These are phyloP conservation scores for Alternaria gansuensis DNA, from an alignment of 2,329 filamentous ascomycete genomes.

Conservation along the genomic window DNA sequence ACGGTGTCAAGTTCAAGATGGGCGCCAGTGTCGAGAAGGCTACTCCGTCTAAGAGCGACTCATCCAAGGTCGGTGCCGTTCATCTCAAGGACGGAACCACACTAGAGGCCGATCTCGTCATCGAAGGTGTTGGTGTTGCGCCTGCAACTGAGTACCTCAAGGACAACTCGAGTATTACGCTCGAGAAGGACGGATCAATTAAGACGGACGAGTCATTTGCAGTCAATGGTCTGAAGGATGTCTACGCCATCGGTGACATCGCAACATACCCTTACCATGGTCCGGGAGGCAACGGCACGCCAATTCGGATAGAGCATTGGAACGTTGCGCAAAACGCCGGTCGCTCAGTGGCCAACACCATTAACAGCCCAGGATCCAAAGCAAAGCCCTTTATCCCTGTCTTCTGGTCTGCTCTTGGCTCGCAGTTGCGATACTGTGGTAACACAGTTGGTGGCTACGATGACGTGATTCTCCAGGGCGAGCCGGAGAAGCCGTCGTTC, in stretches of 20 bases:
- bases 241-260: conserved; percentile 95
- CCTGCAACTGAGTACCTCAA: conserved; percentile 86
- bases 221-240: conserved; percentile 78
- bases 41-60: conserved; percentile 71
- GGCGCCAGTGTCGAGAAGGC: conserved; percentile 83
- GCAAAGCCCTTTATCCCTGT: conserved; percentile 85
- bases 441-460: conserved; percentile 86
- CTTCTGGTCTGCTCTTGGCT: conserved; percentile 94
- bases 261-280: conserved; percentile 94
- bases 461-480: conserved; percentile 80
- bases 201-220: conserved; percentile 81
- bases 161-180: conserved; percentile 71
- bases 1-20: conserved; percentile 89
- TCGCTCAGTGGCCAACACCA: conserved; percentile 78
- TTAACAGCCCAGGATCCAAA: conserved; percentile 70
- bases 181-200: conserved; percentile 87
- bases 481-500: conserved; percentile 76
- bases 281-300: conserved; percentile 77
- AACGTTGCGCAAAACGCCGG: conserved; percentile 96
- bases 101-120: conserved; percentile 86
- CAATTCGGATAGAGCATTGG: conserved; percentile 94
- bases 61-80: conserved; percentile 79
- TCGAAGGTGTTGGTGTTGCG: conserved; percentile 87
- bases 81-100: conserved; percentile 84
- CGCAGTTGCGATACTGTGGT: conserved; percentile 91